These are phyloP conservation scores for Leccinum uliginosum DNA, from an alignment of 768 basidiomycete genomes.

Conservation along the genomic window DNA sequence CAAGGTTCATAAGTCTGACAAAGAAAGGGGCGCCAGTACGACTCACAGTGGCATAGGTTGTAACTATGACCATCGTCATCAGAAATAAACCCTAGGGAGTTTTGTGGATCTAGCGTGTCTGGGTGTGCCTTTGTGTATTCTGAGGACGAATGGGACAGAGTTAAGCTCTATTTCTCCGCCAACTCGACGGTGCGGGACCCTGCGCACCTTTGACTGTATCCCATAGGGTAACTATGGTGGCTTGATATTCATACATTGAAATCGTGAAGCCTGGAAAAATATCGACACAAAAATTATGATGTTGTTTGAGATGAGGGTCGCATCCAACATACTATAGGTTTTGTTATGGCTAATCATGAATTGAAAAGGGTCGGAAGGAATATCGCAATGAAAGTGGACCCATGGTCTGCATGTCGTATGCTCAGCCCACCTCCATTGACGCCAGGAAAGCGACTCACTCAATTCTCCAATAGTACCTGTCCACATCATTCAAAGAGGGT, in stretches of 20 bases:
- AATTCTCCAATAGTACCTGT: constrained; percentile 29
- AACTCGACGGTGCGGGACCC: constrained; percentile 30
- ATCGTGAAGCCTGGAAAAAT: constrained; percentile 51
- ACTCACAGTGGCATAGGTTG: constrained; percentile 62
- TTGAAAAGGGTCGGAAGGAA: constrained; percentile 47
- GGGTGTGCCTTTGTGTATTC: constrained; percentile 36
- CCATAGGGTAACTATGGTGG: constrained; percentile 66
- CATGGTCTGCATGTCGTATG: constrained; percentile 34
- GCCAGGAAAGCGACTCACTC: constrained; percentile 24
- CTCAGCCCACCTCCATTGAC: constrained; percentile 33
- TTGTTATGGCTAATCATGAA: constrained; percentile 53
- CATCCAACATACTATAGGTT: constrained; percentile 40
- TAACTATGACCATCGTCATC: constrained; percentile 60
- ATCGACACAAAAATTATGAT: not conserved
- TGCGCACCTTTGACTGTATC: constrained; percentile 47
- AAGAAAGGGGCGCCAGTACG: not conserved
- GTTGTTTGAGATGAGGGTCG: not conserved
- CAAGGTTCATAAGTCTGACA: not conserved
- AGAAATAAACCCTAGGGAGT: constrained; percentile 58
- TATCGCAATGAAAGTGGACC: constrained; percentile 52
- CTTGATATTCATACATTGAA: constrained; percentile 54
- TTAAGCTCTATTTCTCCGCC: constrained; percentile 24
- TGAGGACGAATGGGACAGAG: constrained; percentile 10
- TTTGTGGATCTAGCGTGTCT: constrained; percentile 46
- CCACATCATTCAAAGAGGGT: not conserved